A percentile compares a stretch with the other conserved stretches of the same genome.
Conservation (phyloP, 106 monocot species). For the Triglochin maritima region DNA sequence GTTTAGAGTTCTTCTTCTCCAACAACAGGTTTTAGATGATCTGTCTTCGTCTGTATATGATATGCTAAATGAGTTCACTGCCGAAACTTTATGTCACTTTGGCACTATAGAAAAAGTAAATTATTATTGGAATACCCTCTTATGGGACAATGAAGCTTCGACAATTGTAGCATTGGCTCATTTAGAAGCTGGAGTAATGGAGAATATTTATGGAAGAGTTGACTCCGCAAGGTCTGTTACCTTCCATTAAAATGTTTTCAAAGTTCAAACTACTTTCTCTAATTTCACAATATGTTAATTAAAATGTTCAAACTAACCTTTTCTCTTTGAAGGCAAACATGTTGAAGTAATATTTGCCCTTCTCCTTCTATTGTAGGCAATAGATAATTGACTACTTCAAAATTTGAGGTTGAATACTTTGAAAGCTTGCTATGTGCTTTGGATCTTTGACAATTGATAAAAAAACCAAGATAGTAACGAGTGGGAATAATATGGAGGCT, state of each 20-base stretch:
- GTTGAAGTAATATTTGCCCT: too few species aligned
- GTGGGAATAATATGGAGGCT: too few species aligned
- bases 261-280: background rate
- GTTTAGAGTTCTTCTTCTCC: slow-evolving; percentile 57
- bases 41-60: slow-evolving; percentile 70
- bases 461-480: too few species aligned
- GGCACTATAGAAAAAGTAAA: slow-evolving; percentile 44
- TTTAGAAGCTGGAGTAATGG: slow-evolving; percentile 67
- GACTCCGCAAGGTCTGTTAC: slow-evolving; percentile 61
- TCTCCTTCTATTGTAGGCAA: too few species aligned
- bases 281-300: background rate
- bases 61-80: slow-evolving; percentile 38
- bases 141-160: slow-evolving; percentile 58
- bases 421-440: too few species aligned
- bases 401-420: too few species aligned
- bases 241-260: background rate
- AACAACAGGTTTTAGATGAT: slow-evolving; percentile 79
- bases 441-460: too few species aligned
- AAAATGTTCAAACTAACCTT: background rate
- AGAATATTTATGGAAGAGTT: slow-evolving; percentile 60
- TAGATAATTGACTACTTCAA: too few species aligned
- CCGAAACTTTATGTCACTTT: slow-evolving; percentile 48
- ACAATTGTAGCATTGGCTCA: slow-evolving; percentile 46
- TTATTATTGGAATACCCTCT: slow-evolving; percentile 46
- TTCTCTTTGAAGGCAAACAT: too few species aligned